phyloP scores from a whole-genome alignment of 2,329 filamentous ascomycete genomes.

The Phialemonium atrogriseum region DNA sequence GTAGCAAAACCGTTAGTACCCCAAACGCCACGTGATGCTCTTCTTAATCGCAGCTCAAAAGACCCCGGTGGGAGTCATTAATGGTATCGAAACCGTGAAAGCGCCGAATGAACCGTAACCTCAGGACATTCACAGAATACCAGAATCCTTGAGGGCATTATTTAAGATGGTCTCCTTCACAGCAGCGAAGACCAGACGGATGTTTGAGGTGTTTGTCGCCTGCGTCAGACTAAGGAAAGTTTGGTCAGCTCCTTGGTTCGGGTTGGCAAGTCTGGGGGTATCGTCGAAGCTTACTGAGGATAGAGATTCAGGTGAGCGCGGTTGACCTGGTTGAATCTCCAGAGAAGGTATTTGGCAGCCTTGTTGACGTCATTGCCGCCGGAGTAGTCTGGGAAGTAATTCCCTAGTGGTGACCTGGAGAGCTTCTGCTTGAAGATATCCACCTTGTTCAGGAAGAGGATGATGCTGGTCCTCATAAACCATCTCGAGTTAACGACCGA shows the following conservation, averaged over 20 bases:
- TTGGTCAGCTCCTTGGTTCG: constrained; percentile 13
- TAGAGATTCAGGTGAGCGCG: constrained; percentile 92
- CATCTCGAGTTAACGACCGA: constrained; percentile 97
- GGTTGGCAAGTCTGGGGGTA: constrained; percentile 5
- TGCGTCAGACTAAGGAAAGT: constrained; percentile 78
- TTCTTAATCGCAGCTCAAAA: no score
- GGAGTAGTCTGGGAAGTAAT: constrained; percentile 97
- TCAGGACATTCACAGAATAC: constrained; percentile 89
- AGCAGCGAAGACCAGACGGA: constrained; percentile 92
- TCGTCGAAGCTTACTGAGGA: constrained; percentile 67
- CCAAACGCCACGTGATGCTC: no score
- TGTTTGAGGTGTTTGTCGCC: constrained; percentile 97
- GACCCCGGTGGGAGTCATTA: no score
- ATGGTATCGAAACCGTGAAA: no score
- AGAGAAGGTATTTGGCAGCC: constrained; percentile 93
- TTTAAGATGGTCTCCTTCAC: constrained; percentile 99
- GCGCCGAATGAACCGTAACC: no score
- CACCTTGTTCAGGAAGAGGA: constrained; percentile 97
- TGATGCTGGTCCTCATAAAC: constrained; percentile 99
- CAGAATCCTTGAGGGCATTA: constrained; percentile 95
- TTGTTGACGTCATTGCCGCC: constrained; percentile 97
- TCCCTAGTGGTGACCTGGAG: constrained; percentile 76
- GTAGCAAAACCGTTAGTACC: no score
- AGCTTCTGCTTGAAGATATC: constrained; percentile 97
- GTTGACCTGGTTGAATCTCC: constrained; percentile 99